Base-by-base conservation (phyloP, 768 basidiomycete genomes). In the Kwoniella sp. region DNA sequence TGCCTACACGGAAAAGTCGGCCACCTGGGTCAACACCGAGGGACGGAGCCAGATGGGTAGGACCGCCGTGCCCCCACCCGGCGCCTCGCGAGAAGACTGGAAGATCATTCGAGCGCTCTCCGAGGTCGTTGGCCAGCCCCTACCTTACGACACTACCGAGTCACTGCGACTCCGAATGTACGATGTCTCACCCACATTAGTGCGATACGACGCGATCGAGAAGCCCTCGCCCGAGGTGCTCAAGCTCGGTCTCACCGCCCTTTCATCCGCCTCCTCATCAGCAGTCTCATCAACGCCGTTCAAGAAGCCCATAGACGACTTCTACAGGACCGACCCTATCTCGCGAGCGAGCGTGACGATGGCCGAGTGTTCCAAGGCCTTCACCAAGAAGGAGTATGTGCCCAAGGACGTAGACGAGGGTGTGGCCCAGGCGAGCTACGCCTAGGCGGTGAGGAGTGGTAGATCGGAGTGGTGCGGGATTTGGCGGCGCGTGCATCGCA, bases 21-120 rank as follows among this genome's bases (percentile, higher is more conserved):
- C 80, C 41, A 96, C 91, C 1, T 98, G 92, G 90, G 82, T 99
- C 50, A 99, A 99, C 78, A 91, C 91, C 0, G 95, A 99, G 73
- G 95, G 95, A 29, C 82, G 93, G 23, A 78, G 87, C 17, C 95
- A 99, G 76, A 76, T 92, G 11, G 89, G 89, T 19, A 81, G 95
- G 38, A 84, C 88, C 1, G 93, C 93, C 7, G 92, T 99, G 2
- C 82, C 86, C 2, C 87, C 91, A 20, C 95, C 95, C n/a, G 95
- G 92, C 36, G 88, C 90, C 1, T 83, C 89, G 3, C 78, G 95
- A 33, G 95, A 99, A 75, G 95, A 98, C 67, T 96, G 91, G 91
- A 93, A 95, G 79, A 87, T 96, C 67, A 80, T 96, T 60, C 85
- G 89, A 34, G 95, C 93, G 0, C 77, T 99, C 2, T 89, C 88